Evolutionary conservation across 2,329 filamentous ascomycete genomes (phyloP).

Genomic region (Hawksworthiomyces lignivorus): DNA sequence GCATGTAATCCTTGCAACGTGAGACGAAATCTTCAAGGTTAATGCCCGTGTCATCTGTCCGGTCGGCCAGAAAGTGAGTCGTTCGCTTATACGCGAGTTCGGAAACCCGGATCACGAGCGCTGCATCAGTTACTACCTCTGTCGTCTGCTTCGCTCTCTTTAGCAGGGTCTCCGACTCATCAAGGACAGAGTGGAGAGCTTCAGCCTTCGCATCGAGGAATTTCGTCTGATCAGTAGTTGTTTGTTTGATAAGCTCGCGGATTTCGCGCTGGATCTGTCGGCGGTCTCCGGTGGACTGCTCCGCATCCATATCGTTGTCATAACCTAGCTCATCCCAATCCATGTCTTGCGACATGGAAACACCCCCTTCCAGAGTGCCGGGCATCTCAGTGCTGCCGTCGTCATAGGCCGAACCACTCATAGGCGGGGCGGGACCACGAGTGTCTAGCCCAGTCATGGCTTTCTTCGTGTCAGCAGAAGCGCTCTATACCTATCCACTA

Average conservation of each 20-base stretch:
- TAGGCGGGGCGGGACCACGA: no score
- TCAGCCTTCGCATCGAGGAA: slow-evolving; percentile 58
- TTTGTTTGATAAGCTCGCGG: slow-evolving; percentile 46
- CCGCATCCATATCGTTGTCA: slow-evolving; percentile 63
- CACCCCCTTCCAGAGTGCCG: no score
- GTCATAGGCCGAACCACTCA: no score
- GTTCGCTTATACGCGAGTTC: slow-evolving; percentile 77
- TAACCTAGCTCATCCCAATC: slow-evolving; percentile 22
- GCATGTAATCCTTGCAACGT: slow-evolving; percentile 86
- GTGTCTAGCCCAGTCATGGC: no score
- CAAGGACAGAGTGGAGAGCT: slow-evolving; percentile 58
- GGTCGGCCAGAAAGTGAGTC: slow-evolving; percentile 62
- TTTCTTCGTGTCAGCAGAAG: no score
- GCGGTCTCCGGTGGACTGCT: slow-evolving; percentile 69
- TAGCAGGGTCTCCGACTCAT: slow-evolving; percentile 57
- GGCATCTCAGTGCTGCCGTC: no score
- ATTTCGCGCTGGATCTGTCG: slow-evolving; percentile 43
- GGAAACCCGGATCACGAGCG: slow-evolving; percentile 72
- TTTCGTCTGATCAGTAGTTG: slow-evolving; percentile 60
- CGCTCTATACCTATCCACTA: no score
- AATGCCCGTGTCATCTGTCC: slow-evolving; percentile 61
- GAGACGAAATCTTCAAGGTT: slow-evolving; percentile 89
- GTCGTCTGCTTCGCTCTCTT: slow-evolving; percentile 74
- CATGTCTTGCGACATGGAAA: slow-evolving; percentile 6
- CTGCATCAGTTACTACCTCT: slow-evolving; percentile 84